Percentiles rank a stretch among this genome's conserved stretches.
phyloP scores from a whole-genome alignment of 768 basidiomycete genomes.

The Fistulinella prunicolor region DNA sequence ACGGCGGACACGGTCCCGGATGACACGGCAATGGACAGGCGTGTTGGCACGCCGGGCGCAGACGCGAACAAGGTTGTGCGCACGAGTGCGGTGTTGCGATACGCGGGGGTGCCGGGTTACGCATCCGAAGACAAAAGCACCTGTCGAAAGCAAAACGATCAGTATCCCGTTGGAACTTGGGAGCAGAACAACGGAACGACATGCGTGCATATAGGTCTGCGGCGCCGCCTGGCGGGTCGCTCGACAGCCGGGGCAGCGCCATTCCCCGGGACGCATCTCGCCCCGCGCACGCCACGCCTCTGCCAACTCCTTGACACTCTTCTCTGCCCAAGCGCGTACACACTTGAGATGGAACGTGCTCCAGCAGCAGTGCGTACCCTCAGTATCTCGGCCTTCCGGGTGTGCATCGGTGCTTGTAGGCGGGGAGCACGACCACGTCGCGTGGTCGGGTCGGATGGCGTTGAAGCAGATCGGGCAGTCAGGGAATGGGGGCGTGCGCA shows the following conservation, averaged over 20 bases:
- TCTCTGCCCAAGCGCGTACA: conserved; percentile 82
- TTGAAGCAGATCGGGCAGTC: conserved; percentile 87
- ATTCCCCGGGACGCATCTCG: conserved; percentile 68
- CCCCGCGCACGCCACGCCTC: conserved; percentile 75
- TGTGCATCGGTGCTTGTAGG: conserved; percentile 17
- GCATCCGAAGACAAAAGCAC: conserved; percentile 80
- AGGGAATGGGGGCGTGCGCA: conserved; percentile 67
- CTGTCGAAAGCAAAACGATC: conserved; percentile 32
- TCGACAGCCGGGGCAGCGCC: conserved; percentile 95
- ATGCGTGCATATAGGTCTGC: conserved; percentile 54
- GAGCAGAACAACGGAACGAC: not conserved
- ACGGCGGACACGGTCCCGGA: conserved; percentile 96
- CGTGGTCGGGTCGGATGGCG: conserved; percentile 70
- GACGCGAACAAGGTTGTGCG: conserved; percentile 62
- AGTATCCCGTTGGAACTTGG: no score
- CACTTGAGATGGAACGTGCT: conserved; percentile 90
- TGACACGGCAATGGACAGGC: conserved; percentile 85
- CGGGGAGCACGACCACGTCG: conserved; percentile 86
- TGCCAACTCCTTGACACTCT: conserved; percentile 68
- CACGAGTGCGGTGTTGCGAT: conserved; percentile 78
- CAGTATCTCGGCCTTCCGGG: conserved; percentile 12
- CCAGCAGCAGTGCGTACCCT: conserved; percentile 70
- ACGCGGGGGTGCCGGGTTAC: conserved; percentile 69
- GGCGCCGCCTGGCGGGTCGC: conserved; percentile 68
- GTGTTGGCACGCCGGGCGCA: conserved; percentile 64